Percentiles rank a stretch among this genome's conserved stretches.
These are phyloP conservation scores for Lophiostoma macrostomum DNA, from an alignment of 495 filamentous ascomycete species.

Conservation along the genomic window DNA sequence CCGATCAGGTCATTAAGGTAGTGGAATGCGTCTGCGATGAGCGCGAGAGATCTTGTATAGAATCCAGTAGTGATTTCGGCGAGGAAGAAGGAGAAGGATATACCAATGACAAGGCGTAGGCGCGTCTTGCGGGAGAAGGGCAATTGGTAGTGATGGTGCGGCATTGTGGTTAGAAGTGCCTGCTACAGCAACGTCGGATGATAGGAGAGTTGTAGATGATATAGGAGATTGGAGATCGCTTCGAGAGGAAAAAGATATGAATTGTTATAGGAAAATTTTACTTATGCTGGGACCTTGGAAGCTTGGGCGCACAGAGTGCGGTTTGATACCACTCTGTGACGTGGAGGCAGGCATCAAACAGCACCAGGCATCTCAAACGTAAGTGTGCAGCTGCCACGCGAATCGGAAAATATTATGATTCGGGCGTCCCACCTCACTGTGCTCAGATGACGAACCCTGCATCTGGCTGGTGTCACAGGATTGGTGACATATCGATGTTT, in stretches of 20 bases:
- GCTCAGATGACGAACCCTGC: too few relatives aligned
- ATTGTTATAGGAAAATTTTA: not conserved
- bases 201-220: not conserved
- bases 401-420: not conserved
- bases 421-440: too few relatives aligned
- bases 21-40: conserved; percentile 38
- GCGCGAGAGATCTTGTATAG: conserved; percentile 35
- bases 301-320: not conserved
- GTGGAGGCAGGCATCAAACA: conserved; percentile 10
- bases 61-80: conserved; percentile 48
- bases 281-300: not conserved
- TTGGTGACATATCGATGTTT: too few relatives aligned
- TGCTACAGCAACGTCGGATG: too few relatives aligned
- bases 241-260: not conserved
- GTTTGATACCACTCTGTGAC: conserved; percentile 5
- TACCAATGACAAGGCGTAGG: conserved; percentile 47
- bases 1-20: conserved; percentile 36
- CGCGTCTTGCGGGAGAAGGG: conserved; percentile 30
- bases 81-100: conserved; percentile 52
- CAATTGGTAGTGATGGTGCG: conserved; percentile 6
- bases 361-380: not conserved
- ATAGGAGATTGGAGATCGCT: not conserved
- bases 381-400: not conserved
- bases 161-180: too few relatives aligned
- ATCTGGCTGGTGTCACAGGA: not conserved